Evolutionary conservation across 2,329 filamentous ascomycete species (phyloP), one percentile per base, ranked within the genome.

Genomic region (Aspergillus floridensis): DNA sequence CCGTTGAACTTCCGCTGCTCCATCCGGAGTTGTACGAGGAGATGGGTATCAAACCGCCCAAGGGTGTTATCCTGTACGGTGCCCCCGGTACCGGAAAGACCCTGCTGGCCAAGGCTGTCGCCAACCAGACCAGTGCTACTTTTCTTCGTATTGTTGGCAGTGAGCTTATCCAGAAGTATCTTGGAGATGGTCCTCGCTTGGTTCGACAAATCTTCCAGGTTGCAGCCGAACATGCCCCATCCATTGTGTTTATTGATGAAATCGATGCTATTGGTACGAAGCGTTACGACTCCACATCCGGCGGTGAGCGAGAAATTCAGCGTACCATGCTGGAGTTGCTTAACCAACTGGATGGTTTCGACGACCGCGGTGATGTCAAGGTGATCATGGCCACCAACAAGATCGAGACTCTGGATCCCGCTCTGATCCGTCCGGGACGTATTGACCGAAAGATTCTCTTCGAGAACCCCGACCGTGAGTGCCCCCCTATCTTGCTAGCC

Each of bases 361-460:
- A 99, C 74, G 96, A 99, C 77, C 91, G 95, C 62, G 96, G 95
- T 68, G 95, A 99, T 74, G 93, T 99, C 78, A 99, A 99, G 83
- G 95, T 99, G 63, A 93, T 99, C 77, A 98, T 99, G 93, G 96
- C 95, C 12, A 99, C 95, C 67, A 99, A 99, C 87, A 99, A 99
- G 86, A 99, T 99, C 68, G 96, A 99, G 68, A 96, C 92, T 4
- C 84, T 99, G 29, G 96, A 99, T 73, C 95, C 95, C 57, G 95
- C 95, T 19, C 83, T 99, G 68, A 99, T 99, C 73, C 89, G 95
- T 67, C 95, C 95, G 49, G 95, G 95, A 65, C 93, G 95, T 84
- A 99, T 99, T 76, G 95, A 99, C 78, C 89, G 95, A 70, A 99
- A 99, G 86, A 99, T 99, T 74, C 80, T 89, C 65, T 89, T 89